Conservation (phyloP, 371 early-diverging fungal species). For the Mucor mucedo region DNA sequence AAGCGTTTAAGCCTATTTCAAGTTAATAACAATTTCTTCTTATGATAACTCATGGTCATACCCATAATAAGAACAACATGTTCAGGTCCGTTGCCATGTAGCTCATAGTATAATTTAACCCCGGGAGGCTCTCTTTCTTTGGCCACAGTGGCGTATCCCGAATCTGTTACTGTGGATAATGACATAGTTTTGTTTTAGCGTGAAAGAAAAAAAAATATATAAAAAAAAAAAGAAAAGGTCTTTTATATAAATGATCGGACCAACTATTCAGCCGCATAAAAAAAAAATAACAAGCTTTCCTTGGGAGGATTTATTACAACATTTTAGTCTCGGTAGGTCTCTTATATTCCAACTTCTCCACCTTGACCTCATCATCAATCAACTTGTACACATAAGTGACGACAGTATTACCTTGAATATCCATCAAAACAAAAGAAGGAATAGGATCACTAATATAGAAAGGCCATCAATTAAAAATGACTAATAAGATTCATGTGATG, state of each 20-base stretch:
- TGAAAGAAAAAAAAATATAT: slow-evolving; percentile 7
- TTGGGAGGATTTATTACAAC: slow-evolving; percentile 16
- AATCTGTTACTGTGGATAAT: slow-evolving; percentile 19
- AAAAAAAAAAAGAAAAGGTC: slow-evolving; percentile 2
- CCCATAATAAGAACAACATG: slow-evolving; percentile 69
- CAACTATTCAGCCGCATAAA: not conserved
- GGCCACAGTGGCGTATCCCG: slow-evolving; percentile 30
- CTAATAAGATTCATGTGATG: not conserved
- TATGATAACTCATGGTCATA: slow-evolving; percentile 5
- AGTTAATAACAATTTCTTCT: not conserved
- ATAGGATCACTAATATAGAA: slow-evolving; percentile 54
- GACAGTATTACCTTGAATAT: slow-evolving; percentile 79
- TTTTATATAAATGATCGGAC: not conserved
- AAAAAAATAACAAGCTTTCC: not conserved
- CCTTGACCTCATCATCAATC: slow-evolving; percentile 88
- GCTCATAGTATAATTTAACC: slow-evolving; percentile 63
- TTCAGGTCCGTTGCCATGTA: slow-evolving; percentile 65
- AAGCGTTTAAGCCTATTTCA: slow-evolving; percentile 41
- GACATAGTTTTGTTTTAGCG: slow-evolving; percentile 15
- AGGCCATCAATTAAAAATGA: not conserved
- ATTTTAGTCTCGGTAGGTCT: slow-evolving; percentile 53
- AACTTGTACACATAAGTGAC: slow-evolving; percentile 92
- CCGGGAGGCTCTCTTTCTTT: slow-evolving; percentile 17
- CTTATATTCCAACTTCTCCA: slow-evolving; percentile 89
- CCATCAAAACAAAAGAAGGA: slow-evolving; percentile 95